Conservation (phyloP, 179 eudicot genomes). For the Beta lomatogona region DNA sequence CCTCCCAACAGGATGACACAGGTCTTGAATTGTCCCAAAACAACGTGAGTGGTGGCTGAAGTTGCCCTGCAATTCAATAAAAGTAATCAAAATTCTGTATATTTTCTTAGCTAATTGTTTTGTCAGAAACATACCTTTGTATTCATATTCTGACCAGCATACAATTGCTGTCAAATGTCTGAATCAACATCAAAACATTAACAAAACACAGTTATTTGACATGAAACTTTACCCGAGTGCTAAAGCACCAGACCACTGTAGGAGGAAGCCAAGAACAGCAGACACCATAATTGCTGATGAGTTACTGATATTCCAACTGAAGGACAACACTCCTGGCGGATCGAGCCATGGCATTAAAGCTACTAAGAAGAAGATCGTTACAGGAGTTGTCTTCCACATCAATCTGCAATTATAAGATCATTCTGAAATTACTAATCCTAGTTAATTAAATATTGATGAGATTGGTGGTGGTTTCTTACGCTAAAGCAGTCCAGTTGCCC, state of each 20-base stretch:
- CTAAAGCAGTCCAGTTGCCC: conserved; percentile 91
- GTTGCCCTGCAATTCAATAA: conserved; percentile 65
- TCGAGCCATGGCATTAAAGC: conserved; percentile 85
- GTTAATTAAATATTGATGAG: too few species aligned
- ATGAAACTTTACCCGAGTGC: conserved; percentile 67
- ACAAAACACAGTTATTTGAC: neutral
- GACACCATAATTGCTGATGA: conserved; percentile 58
- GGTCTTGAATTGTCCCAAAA: conserved; percentile 89
- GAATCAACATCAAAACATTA: neutral
- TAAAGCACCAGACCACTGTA: conserved; percentile 94
- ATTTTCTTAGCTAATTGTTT: neutral
- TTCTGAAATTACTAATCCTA: neutral
- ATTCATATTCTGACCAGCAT: too few species aligned
- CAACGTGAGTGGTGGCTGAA: conserved; percentile 87
- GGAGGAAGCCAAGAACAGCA: conserved; percentile 78
- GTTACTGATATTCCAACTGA: conserved; percentile 65
- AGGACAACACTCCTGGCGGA: conserved; percentile 83
- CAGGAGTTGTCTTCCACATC: conserved; percentile 99
- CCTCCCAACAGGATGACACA: conserved; percentile 88
- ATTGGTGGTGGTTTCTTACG: conserved; percentile 45
- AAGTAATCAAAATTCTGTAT: neutral
- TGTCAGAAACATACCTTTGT: neutral
- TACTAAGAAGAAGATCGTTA: conserved; percentile 73
- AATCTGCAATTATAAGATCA: conserved; percentile 45
- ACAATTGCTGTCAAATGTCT: too few species aligned